Conservation (phyloP, 2,329 filamentous ascomycete genomes). For the Cordyceps tenuipes region DNA sequence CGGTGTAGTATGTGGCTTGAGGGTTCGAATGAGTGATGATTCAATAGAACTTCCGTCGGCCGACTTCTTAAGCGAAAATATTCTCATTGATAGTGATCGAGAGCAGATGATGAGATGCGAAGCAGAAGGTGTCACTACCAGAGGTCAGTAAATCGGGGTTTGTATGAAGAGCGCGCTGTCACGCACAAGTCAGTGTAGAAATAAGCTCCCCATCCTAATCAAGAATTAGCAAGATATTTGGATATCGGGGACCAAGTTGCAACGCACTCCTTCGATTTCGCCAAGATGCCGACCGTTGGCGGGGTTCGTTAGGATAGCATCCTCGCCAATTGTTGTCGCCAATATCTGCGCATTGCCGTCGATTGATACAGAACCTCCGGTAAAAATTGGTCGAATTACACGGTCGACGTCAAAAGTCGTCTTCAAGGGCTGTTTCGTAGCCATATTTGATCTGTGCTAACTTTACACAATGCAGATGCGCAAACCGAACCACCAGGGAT, state of each 20-base stretch:
- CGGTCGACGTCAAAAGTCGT: constrained; percentile 82
- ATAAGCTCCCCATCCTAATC: constrained; percentile 67
- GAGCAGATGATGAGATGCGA: constrained; percentile 89
- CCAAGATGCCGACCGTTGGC: constrained; percentile 74
- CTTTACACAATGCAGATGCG: neutral
- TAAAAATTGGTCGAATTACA: constrained; percentile 88
- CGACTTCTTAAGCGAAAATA: constrained; percentile 64
- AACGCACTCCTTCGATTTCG: constrained; percentile 71
- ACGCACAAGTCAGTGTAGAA: constrained; percentile 60
- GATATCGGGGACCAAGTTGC: neutral
- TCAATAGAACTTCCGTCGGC: constrained; percentile 50
- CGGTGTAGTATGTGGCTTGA: constrained; percentile 86
- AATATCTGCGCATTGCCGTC: constrained; percentile 75
- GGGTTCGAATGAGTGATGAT: constrained; percentile 61
- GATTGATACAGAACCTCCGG: constrained; percentile 78
- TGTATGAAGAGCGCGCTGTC: neutral
- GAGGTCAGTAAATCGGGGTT: constrained; percentile 7
- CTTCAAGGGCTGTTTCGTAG: constrained; percentile 57
- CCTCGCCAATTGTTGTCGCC: constrained; percentile 84
- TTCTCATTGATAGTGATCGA: constrained; percentile 89
- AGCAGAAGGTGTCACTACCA: constrained; percentile 71
- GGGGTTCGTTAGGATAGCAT: constrained; percentile 80
- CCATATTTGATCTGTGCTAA: constrained; percentile 35
- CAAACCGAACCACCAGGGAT: neutral
- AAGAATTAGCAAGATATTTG: constrained; percentile 15